Conservation (phyloP, 2,329 filamentous ascomycete genomes). For the Pseudogymnoascus sp. region DNA sequence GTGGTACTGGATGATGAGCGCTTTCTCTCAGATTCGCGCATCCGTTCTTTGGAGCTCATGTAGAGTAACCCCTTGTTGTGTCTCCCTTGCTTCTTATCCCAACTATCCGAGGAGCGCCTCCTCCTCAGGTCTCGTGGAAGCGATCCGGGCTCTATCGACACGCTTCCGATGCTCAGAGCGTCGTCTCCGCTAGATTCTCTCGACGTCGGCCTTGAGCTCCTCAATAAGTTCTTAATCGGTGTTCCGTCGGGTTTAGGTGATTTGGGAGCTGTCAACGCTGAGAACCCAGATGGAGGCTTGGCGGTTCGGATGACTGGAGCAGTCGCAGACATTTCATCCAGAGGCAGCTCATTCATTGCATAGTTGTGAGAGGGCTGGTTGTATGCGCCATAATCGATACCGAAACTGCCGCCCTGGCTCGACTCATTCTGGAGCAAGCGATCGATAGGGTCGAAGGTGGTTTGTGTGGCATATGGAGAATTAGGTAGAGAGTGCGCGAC, state of each 20-base stretch:
- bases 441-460: conserved; percentile 17
- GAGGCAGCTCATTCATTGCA: conserved; percentile 38
- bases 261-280: conserved; percentile 57
- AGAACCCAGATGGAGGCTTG: conserved; percentile 70
- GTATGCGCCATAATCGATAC: conserved; percentile 65
- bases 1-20: conserved; percentile 37
- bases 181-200: conserved; percentile 48
- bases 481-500: conserved; percentile 25
- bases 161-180: conserved; percentile 52
- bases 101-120: conserved; percentile 51
- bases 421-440: conserved; percentile 17
- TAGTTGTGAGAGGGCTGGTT: conserved; percentile 43
- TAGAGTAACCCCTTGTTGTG: conserved; percentile 56
- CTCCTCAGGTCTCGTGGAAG: conserved; percentile 41
- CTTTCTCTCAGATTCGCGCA: conserved; percentile 54
- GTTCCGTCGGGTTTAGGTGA: conserved; percentile 34
- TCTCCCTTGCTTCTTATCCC: conserved; percentile 48
- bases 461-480: conserved; percentile 31
- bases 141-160: conserved; percentile 50
- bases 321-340: conserved; percentile 52
- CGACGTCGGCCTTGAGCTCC: conserved; percentile 48
- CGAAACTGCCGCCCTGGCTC: conserved; percentile 41
- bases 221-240: conserved; percentile 51
- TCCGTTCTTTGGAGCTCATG: conserved; percentile 62
- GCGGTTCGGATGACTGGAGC: conserved; percentile 73